These are phyloP conservation scores for Carex sylvatica DNA, from an alignment of 202 grass and related monocot species.

Conservation along the genomic window DNA sequence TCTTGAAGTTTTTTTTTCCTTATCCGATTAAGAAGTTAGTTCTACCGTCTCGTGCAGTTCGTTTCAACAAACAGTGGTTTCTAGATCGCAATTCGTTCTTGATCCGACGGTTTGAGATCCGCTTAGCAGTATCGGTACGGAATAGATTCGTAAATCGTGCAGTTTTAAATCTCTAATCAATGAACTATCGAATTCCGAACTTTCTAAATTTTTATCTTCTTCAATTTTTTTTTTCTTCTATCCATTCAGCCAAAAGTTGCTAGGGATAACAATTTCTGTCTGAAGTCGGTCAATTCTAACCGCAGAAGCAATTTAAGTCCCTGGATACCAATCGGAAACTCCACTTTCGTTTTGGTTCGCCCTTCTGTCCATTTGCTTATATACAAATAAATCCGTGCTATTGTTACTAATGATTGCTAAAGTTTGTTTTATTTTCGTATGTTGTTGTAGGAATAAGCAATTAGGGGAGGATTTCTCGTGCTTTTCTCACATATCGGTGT, in stretches of 20 bases:
- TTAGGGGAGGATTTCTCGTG: background rate
- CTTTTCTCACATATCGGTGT: background rate
- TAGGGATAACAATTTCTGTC: background rate
- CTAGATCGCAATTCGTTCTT: slow-evolving; percentile 16
- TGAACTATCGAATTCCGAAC: background rate
- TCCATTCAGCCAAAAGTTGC: background rate
- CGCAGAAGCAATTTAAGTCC: background rate
- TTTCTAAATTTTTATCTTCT: background rate
- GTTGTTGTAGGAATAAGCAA: background rate
- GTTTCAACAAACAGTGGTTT: background rate
- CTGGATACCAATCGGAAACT: background rate
- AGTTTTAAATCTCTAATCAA: background rate
- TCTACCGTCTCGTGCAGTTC: background rate
- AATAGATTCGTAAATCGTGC: background rate
- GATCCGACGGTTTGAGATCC: background rate
- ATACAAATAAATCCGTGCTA: slow-evolving; percentile 14
- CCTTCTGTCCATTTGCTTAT: slow-evolving; percentile 19
- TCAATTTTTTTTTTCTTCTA: background rate
- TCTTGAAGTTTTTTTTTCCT: background rate
- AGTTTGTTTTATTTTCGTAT: background rate
- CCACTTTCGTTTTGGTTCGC: background rate
- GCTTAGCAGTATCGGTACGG: background rate
- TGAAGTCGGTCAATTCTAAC: background rate
- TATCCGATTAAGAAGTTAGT: background rate
- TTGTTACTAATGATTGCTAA: background rate